Base-by-base conservation (phyloP, 2,329 filamentous ascomycete genomes). In the Leptographium wingfieldii region DNA sequence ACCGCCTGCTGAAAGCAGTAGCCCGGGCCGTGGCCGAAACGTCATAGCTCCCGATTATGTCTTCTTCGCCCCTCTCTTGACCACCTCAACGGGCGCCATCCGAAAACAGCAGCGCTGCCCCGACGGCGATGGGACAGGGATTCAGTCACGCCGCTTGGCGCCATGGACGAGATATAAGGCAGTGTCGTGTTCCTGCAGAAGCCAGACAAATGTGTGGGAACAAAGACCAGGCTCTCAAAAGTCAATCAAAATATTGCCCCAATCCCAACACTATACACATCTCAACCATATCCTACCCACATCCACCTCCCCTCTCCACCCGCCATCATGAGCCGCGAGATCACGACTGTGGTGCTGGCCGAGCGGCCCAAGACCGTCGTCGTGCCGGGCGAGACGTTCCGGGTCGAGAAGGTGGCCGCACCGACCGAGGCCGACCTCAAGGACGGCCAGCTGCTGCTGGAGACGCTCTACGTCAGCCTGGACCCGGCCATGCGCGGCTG, bases 401-500 rank as follows among this genome's bases (percentile, higher is more conserved):
- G 72, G 48, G 67, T 78, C 43, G 77, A 82, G 66, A 74, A 73
- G 55, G 71, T 75, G 1, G 74, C 80, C 1, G 75, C 80, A 4
- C 80, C 80, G 65, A 72, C 77, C 9, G 73, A 76, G 25, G 72
- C 72, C 38, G 70, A 72, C 57, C 67, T 73, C n/a, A 74, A 80
- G 66, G 74, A 78, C 71, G 80, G 80, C 63, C 72, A 84, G 65
- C 72, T 85, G 53, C 72, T 85, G 5, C 66, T 75, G 49, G 72
- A 75, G 63, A 64, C 68, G 1, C 66, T 81, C 56, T 85, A 84
- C 65, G 73, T 85, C 43, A 80, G 78, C 46, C 73, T 85, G 46
- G 83, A 85, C 69, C 82, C 83, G 0, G 81, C 82, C 0, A 85
- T 85, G 82, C 77, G 83, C 61, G 80, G 80, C 63, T 84, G 81